These are phyloP conservation scores for Immersiporthe knoxdaviesiana DNA, from an alignment of 2,329 filamentous ascomycete genomes.

Conservation along the genomic window DNA sequence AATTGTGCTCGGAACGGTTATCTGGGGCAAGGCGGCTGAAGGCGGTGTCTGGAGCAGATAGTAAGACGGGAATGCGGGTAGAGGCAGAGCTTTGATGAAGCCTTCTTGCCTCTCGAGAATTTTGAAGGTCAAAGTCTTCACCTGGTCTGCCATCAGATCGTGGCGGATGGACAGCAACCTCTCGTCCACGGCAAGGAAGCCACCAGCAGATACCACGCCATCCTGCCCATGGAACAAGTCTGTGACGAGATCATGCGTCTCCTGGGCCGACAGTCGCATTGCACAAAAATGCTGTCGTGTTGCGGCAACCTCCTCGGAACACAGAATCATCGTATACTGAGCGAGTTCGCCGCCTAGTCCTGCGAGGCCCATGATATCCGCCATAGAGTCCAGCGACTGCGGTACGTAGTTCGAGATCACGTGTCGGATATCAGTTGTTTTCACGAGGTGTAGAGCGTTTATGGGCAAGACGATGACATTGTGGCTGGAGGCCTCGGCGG, in stretches of 20 bases:
- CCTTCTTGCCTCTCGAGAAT: background rate
- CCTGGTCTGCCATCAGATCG: background rate
- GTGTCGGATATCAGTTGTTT: background rate
- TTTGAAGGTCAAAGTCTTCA: background rate
- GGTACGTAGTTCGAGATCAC: background rate
- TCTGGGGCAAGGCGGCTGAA: background rate
- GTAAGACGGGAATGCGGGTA: background rate
- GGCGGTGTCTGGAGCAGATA: background rate
- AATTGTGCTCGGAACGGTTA: background rate
- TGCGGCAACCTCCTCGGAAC: background rate
- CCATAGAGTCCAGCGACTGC: background rate
- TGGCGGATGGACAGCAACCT: background rate
- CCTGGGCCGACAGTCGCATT: background rate
- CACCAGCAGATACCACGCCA: background rate
- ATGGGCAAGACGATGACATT: background rate
- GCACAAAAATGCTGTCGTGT: background rate
- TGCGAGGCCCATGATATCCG: too few relatives aligned
- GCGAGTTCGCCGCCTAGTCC: background rate
- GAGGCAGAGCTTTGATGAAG: background rate
- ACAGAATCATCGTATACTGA: background rate
- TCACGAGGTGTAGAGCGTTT: background rate
- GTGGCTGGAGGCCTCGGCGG: background rate
- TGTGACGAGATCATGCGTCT: background rate
- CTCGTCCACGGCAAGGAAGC: background rate
- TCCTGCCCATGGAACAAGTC: background rate